Conservation (phyloP, 2,329 filamentous ascomycete genomes). For the Fusarium aywerte region DNA sequence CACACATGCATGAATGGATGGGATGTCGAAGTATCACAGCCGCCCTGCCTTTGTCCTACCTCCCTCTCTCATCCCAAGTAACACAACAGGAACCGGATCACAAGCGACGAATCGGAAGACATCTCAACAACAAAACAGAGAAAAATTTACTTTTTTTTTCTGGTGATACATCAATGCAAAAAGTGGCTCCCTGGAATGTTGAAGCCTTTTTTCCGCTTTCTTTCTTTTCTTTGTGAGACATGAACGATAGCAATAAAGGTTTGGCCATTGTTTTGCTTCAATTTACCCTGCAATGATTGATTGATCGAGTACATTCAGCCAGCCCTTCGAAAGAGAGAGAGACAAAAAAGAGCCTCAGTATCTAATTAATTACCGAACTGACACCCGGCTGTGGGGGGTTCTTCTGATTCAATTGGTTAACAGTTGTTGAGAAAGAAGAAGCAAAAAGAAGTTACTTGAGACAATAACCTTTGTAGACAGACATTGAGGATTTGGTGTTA, state of each 20-base stretch:
- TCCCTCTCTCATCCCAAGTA: not conserved
- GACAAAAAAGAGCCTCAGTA: slow-evolving; percentile 19
- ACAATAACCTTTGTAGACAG: not conserved
- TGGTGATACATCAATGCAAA: slow-evolving; percentile 27
- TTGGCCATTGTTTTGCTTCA: slow-evolving; percentile 24
- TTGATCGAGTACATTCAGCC: not conserved
- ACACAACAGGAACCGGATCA: slow-evolving; percentile 32
- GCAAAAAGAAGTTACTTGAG: slow-evolving; percentile 15
- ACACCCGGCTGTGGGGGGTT: not conserved
- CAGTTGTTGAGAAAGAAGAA: slow-evolving; percentile 8
- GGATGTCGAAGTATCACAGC: slow-evolving; percentile 17
- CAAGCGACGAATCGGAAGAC: slow-evolving; percentile 26
- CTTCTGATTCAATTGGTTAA: not conserved
- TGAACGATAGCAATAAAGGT: not conserved
- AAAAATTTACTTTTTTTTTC: not conserved
- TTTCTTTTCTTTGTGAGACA: slow-evolving; percentile 29
- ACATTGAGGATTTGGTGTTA: not conserved
- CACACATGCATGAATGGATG: slow-evolving; percentile 6
- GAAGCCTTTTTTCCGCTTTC: not conserved
- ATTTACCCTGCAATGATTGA: slow-evolving; percentile 21
- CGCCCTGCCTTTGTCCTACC: slow-evolving; percentile 32
- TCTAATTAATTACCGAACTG: slow-evolving; percentile 16
- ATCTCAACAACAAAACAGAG: not conserved
- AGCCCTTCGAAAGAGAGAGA: not conserved
- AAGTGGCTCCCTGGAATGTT: slow-evolving; percentile 23